Base-by-base conservation (phyloP, 306 rosid genomes). In the Pterocarpus santalinus region DNA sequence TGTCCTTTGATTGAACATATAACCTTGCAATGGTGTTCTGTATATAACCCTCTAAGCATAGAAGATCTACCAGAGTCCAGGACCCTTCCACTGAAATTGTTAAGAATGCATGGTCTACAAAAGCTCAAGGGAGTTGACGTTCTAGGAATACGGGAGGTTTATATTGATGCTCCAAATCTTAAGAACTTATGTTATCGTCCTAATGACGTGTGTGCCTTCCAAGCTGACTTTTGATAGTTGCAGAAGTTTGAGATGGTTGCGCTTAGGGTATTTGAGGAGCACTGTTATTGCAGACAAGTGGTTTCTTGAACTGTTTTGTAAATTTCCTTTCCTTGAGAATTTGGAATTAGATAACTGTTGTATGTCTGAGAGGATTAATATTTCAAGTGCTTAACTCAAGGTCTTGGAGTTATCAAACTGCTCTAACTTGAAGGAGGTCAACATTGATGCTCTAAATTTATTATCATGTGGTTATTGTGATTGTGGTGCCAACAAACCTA, bases 311-410 rank as follows among this genome's bases (percentile, higher is more conserved):
- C 46, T 46, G 47, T 60, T 87, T 51, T 15, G 2, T n/a, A 64
- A 84, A 65, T 58, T 74, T 10, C 77, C 74, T 44, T 65, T 81
- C 33, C 81, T 87, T 64, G 90, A 84, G 78, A 70, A 12, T 13
- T 70, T 87, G 66, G 8, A 9, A 8, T 43, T 87, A 4, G 7
- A 0, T 14, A 2, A 41, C 30, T 87, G 84, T 51, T 2, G 47
- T 13, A 47, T 84, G 82, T 75, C 77, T 66, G 80, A 69, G 56
- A 81, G 17, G 44, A 69, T 84, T 47, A 49, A 66, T 51, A 75
- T 87, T 65, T 78, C 86, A 57, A 70, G 84, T 60, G n/a, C 6
- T 47, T 58, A 46, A 35, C 83, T 81, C 11, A 81, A 70, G 64
- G 46, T 12, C 9, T 57, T 87, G 52, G 8, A n/a, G 65, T 65